Evolutionary conservation across 1,284 basidiomycete species (phyloP).

Genomic region (Cryptococcus sp.): DNA sequence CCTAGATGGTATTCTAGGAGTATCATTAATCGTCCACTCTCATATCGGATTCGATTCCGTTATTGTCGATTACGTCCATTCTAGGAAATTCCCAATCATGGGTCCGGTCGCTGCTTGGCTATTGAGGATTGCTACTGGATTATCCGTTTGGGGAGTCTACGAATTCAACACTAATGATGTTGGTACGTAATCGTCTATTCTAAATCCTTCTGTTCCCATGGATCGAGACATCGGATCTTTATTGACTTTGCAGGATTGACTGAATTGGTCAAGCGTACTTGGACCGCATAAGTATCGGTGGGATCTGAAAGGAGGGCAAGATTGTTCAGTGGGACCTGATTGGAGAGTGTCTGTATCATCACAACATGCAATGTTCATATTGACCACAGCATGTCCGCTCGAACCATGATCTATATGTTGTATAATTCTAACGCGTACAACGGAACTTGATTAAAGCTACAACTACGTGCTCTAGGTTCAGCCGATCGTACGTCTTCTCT

Average conservation of each 20-base stretch:
- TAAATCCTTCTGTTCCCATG: no score
- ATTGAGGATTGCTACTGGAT: slow-evolving; percentile 71
- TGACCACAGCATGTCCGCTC: no score
- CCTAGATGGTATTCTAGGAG: slow-evolving; percentile 80
- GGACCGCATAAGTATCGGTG: slow-evolving; percentile 55
- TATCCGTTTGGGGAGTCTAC: slow-evolving; percentile 86
- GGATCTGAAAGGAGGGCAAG: not conserved
- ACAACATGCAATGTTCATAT: not conserved
- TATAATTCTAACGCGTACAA: no score
- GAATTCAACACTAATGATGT: slow-evolving; percentile 97
- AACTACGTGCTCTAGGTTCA: no score
- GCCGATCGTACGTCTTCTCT: no score
- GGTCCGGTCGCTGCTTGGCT: slow-evolving; percentile 70
- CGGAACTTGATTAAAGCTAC: no score
- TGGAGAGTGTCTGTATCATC: not conserved
- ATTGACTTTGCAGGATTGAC: slow-evolving; percentile 57
- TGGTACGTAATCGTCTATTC: slow-evolving; percentile 69
- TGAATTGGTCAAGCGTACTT: slow-evolving; percentile 62
- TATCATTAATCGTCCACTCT: slow-evolving; percentile 85
- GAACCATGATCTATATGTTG: no score
- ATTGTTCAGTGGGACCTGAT: not conserved
- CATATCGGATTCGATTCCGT: slow-evolving; percentile 77
- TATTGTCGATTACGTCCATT: slow-evolving; percentile 85
- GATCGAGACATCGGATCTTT: no score
- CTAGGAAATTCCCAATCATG: slow-evolving; percentile 82